These are phyloP conservation scores for Cercospora sojina DNA, from an alignment of 2,329 filamentous ascomycete genomes.

Conservation along the genomic window DNA sequence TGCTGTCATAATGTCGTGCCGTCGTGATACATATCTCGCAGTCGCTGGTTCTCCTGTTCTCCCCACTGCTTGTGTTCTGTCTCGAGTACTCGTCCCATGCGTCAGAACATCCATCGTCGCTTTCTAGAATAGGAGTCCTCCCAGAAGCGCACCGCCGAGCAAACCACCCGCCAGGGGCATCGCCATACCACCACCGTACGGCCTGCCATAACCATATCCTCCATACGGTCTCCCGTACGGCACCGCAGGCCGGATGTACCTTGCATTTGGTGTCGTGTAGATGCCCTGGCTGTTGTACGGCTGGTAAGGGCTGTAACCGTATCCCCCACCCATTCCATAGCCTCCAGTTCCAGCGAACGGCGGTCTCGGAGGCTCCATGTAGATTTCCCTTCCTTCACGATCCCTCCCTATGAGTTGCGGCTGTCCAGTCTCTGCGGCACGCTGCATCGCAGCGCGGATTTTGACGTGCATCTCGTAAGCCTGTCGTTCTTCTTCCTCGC, in stretches of 20 bases:
- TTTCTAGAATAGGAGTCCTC: constrained; percentile 5
- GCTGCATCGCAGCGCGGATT: constrained; percentile 52
- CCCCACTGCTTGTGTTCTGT: background rate
- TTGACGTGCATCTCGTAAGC: constrained; percentile 55
- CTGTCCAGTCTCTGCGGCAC: constrained; percentile 54
- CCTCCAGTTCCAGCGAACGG: constrained; percentile 36
- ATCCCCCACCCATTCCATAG: constrained; percentile 33
- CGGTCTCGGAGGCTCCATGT: constrained; percentile 54
- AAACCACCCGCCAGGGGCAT: constrained; percentile 45
- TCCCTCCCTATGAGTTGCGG: constrained; percentile 59
- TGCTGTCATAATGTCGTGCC: background rate
- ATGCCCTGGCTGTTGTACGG: constrained; percentile 30
- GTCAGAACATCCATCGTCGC: too few species aligned
- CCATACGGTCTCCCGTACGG: constrained; percentile 45
- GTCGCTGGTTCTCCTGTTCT: background rate
- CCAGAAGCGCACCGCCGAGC: constrained; percentile 47
- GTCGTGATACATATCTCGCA: background rate
- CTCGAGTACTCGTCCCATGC: too few species aligned
- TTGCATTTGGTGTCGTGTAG: constrained; percentile 51
- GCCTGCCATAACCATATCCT: constrained; percentile 36
- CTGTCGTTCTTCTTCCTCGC: constrained; percentile 52
- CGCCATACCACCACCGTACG: constrained; percentile 41
- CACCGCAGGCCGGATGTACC: constrained; percentile 50
- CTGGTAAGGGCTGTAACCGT: constrained; percentile 35
- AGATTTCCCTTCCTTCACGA: constrained; percentile 55